phyloP scores from a whole-genome alignment of 108 stramenopile genomes.

The Cyclotella sp. region DNA sequence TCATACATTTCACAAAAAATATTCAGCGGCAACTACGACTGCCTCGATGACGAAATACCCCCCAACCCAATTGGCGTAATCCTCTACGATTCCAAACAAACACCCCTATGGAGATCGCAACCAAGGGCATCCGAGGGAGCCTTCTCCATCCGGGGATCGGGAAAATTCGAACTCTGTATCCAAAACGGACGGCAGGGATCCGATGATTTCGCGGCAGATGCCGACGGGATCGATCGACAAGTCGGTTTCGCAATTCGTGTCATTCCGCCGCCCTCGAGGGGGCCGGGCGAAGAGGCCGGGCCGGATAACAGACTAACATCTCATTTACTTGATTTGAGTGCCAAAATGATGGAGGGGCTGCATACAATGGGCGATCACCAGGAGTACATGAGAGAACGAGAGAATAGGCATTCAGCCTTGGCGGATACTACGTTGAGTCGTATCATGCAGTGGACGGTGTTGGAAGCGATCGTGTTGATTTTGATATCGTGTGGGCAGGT shows the following conservation, averaged over 20 bases:
- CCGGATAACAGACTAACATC: slow-evolving; percentile 61
- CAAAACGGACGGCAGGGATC: slow-evolving; percentile 60
- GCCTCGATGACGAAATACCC: slow-evolving; percentile 45
- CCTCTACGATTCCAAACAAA: slow-evolving; percentile 37
- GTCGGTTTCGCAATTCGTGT: slow-evolving; percentile 76
- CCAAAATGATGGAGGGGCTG: slow-evolving; percentile 33
- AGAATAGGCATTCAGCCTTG: slow-evolving; percentile 64
- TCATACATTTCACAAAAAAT: no score
- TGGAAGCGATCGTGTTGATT: slow-evolving; percentile 75
- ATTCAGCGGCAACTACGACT: slow-evolving; percentile 44
- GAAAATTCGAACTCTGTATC: slow-evolving; percentile 66
- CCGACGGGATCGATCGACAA: slow-evolving; percentile 41
- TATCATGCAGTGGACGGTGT: slow-evolving; percentile 71
- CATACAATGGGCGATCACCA: slow-evolving; percentile 76
- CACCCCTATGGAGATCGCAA: slow-evolving; percentile 59
- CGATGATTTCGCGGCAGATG: slow-evolving; percentile 50
- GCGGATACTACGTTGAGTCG: slow-evolving; percentile 60
- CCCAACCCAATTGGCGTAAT: slow-evolving; percentile 45
- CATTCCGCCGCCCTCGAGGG: slow-evolving; percentile 36
- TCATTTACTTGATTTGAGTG: slow-evolving; percentile 39
- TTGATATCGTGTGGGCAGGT: slow-evolving; percentile 77
- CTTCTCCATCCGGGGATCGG: slow-evolving; percentile 50
- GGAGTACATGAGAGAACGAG: slow-evolving; percentile 74
- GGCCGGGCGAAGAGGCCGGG: slow-evolving; percentile 56
- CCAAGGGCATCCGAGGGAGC: slow-evolving; percentile 58